Base-by-base conservation (phyloP, 2,329 filamentous ascomycete species). In the Monilinia polystroma region DNA sequence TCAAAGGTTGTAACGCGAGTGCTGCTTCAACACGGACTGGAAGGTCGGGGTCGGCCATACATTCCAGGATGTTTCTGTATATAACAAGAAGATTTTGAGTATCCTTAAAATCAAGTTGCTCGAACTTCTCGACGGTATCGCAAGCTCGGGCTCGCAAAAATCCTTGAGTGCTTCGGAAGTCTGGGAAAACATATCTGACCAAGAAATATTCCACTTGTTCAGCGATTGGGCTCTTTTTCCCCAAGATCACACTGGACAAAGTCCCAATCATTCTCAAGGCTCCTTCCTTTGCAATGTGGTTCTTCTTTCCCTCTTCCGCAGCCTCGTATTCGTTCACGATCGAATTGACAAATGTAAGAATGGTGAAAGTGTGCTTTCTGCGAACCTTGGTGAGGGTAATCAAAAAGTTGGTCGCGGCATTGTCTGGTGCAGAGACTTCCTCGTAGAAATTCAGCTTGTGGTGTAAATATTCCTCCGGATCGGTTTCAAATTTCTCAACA, bases 121-220 rank as follows among this genome's bases (percentile, higher is more conserved):
- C 93, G 72, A 98, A 99, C 80, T 98, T 98, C 82, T 98, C 95
- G 68, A 99, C 87, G 0, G 94, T 97, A 77, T 99, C 94, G 79
- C 95, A 99, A 71, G 95, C 95, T 71, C 95, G 90, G 45, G 95
- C 95, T 67, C 95, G 90, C 59, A 99, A 87, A 81, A 93, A 98
- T 47, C 94, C 95, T 76, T 96, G 91, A 18, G 87, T 84, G 79
- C 92, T 98, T 73, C 92, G 89, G 82, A 99, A 99, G 76, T 99
- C 95, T 57, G 95, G 95, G 82, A 99, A 98, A 67, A 99, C 95
- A 76, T 98, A 96, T 75, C 94, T 91, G 64, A 98, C 94, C 72
- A 99, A 90, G 83, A 99, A 99, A 79, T 97, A 97, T 79, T 99
- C 95, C 67, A 98, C 93, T 79, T 98, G 93, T 76, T 97, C 91